Evolutionary conservation across 768 basidiomycete species (phyloP), one percentile per base, ranked within the genome.

Genomic region (Lenzites betulinus): DNA sequence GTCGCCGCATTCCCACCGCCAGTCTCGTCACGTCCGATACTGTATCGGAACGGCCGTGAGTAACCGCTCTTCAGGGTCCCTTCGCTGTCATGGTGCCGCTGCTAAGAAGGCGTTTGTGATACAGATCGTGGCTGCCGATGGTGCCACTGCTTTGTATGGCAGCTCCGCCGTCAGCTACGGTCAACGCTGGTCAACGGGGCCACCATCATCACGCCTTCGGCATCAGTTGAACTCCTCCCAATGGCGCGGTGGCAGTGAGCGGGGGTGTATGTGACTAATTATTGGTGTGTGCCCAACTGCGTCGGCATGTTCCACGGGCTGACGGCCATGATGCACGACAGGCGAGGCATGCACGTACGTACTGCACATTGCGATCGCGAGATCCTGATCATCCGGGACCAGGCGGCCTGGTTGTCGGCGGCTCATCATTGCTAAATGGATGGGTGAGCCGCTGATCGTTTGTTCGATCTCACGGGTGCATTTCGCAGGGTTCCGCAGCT

Each of bases 391-490:
- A 38, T 16, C 36, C 20, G 28, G 22, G n/a, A 30, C 22, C 20
- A 35, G 42, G 43, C 30, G 42, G 23, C 28, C 11, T 22, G n/a
- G 15, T 5, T 28, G 44, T 44, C 53, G n/a, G 28, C 43, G 53
- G 53, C 20, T 7, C 53, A 54, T 54, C 53, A 54, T 44, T 54
- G 53, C 53, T 54, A 20, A 35, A 54, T 25, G 13, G 30, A 39
- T 9, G 25, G 23, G 23, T 5, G 22, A 39, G 28, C 30, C 36
- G 51, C 12, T 46, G 53, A 44, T 54, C 43, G 42, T 44, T 43
- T 22, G n/a, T 22, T 23, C 26, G 20, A 28, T 49, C 47, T 49
- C 47, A 30, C 47, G 47, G 13, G 18, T 13, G 47, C 38, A 20
- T 18, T 51, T 22, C 33, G 20, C 35, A 35, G 50, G n/a, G 48